A percentile compares a stretch with the other conserved stretches of the same genome.
Conservation (phyloP, 495 filamentous ascomycete genomes). For the Penicillium verhagenii region DNA sequence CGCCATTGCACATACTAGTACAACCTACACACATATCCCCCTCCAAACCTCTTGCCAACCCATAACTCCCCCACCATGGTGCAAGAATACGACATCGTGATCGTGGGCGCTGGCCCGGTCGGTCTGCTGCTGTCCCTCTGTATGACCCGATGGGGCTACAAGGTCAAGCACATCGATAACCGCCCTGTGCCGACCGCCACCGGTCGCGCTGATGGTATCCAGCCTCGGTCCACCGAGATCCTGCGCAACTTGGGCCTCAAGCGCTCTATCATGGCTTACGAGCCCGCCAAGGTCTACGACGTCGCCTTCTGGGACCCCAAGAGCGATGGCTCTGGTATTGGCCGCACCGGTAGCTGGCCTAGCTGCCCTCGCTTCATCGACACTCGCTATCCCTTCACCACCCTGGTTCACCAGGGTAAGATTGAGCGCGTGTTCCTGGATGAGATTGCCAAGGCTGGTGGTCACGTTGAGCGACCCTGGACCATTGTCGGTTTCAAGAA, state of each 20-base stretch:
- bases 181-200: conserved; percentile 61
- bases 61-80: conserved; percentile 31
- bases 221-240: conserved; percentile 68
- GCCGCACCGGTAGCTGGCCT: conserved; percentile 60
- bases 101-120: conserved; percentile 87
- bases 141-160: conserved; percentile 67
- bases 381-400: conserved; percentile 65
- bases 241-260: conserved; percentile 65
- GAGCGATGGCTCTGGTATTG: conserved; percentile 50
- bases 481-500: conserved; percentile 60
- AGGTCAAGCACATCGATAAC: conserved; percentile 68
- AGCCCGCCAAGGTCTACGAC: conserved; percentile 65
- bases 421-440: conserved; percentile 65
- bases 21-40: neutral
- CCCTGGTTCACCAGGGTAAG: conserved; percentile 62
- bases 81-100: conserved; percentile 69
- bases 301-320: conserved; percentile 66
- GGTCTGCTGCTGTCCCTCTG: conserved; percentile 84
- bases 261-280: conserved; percentile 61
- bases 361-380: conserved; percentile 65
- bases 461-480: conserved; percentile 59
- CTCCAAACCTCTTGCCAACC: neutral
- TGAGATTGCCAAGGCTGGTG: conserved; percentile 60
- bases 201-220: conserved; percentile 75
- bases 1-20: neutral